Base-by-base conservation (phyloP, 345 rosid genomes). In the Hirschfeldia incana region DNA sequence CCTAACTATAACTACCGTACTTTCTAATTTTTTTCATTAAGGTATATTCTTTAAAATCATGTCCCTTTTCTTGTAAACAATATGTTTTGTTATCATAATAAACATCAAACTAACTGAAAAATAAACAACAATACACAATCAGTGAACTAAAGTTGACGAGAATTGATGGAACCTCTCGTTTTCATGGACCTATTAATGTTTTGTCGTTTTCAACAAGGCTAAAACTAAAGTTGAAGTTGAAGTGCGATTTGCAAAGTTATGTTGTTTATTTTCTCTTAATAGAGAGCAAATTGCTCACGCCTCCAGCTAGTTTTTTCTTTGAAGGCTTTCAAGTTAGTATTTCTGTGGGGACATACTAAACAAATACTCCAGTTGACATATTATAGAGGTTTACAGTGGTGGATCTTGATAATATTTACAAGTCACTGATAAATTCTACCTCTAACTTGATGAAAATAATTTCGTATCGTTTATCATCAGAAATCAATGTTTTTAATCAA, bases 201-300 rank as follows among this genome's bases (percentile, higher is more conserved):
- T 53, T 53, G 59, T 53, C 59, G 21, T 78, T 44, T 60, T 67
- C 77, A 73, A 27, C 46, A 26, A 66, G 39, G 73, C 68, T 72
- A 36, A 58, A 57, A 21, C 27, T 58, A 73, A 78, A 72, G 82
- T 46, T 59, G 72, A 65, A 65, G 76, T 78, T 13, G 67, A 78
- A 16, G 61, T 78, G 81, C 57, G 55, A 37, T 60, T 72, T 72
- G 53, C 42, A 32, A 57, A 58, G 32, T 37, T 15, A 8, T 70
- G 30, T 11, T 62, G 30, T 13, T 62, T 57, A 17, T 39, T 65
- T 65, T 44, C 15, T 37, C 17, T 1, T 57, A 65, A 2, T 17
- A 57, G 81, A 72, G 69, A 78, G 44, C 74, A 59, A 46, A 67
- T 15, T 46, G 82, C 67, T n/a, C 68, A 78, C 78, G 74, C 39